Conservation (phyloP, 2,329 filamentous ascomycete genomes). For the Apiospora sp. region DNA sequence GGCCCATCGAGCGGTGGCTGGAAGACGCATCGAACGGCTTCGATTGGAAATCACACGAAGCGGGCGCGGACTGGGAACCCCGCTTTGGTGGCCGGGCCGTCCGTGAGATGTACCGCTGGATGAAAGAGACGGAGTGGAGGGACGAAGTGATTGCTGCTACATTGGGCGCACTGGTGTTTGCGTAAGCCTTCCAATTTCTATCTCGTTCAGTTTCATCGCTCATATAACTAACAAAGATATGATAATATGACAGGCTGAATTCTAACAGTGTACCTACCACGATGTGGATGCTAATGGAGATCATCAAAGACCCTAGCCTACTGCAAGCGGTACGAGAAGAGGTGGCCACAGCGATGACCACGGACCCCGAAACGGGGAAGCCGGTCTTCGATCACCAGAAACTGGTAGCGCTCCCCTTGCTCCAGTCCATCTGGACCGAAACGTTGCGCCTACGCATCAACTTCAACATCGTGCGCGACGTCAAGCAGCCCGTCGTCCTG, state of each 20-base stretch:
- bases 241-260: neutral
- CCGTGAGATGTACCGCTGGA: conserved; percentile 33
- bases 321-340: conserved; percentile 34
- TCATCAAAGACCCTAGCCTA: conserved; percentile 35
- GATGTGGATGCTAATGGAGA: conserved; percentile 29
- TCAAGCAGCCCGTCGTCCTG: conserved; percentile 27
- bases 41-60: conserved; percentile 29
- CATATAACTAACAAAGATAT: neutral
- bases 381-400: conserved; percentile 30
- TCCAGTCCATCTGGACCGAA: conserved; percentile 40
- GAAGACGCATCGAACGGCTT: conserved; percentile 28
- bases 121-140: conserved; percentile 31
- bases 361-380: conserved; percentile 26
- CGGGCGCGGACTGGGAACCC: conserved; percentile 38
- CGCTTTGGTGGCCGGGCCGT: conserved; percentile 35
- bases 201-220: neutral
- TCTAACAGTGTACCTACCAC: neutral
- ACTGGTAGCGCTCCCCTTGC: conserved; percentile 33
- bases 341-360: conserved; percentile 24
- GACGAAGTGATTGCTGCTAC: conserved; percentile 7
- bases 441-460: conserved; percentile 36
- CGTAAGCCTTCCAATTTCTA: conserved; percentile 22
- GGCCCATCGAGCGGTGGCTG: conserved; percentile 28
- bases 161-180: conserved; percentile 19
- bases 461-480: conserved; percentile 37